Base-by-base conservation (phyloP, 2,329 filamentous ascomycete genomes). In the Zymoseptoria pseudotritici region DNA sequence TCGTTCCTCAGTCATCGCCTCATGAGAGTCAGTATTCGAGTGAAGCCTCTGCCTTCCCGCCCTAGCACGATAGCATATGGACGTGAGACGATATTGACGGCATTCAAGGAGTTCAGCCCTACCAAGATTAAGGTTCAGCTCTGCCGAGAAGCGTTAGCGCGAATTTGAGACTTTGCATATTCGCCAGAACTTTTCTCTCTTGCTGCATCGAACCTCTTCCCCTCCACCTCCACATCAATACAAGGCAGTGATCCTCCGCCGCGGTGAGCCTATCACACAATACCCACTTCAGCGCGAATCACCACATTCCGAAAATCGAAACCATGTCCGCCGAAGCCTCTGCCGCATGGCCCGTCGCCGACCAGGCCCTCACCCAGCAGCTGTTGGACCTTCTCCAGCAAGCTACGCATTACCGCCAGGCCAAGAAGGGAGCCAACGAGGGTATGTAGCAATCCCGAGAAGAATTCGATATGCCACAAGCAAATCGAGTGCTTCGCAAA, bases 351-450 rank as follows among this genome's bases (percentile, higher is more conserved):
- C 74, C 72, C 20, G 66, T 75, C 58, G 77, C 76, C 65, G 77
- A 79, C 66, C 69, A 73, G 72, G 83, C 85, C 58, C 72, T 80
- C 42, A 68, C 71, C 9, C 77, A 79, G 62, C 76, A 79, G 66
- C 75, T 79, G 58, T 74, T 79, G 31, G 78, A 79, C 60, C 69
- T 74, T 58, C 82, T 92, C 63, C 89, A 93, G 79, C 86, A 89
- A 71, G 86, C 72, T 58, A 72, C 69, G 50, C 74, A 88, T 78
- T 70, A 68, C 65, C 65, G 71, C 55, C 90, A 94, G 82, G 78
- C 92, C 67, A 94, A 94, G 83, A 95, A 94, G 82, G 90, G 90
- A 63, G 90, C 89, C 74, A 93, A 92, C 82, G 88, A 90, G 58
- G 65, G 63, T 52, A 68, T 58, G 26, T 7, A 8, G n/a, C 17